Percentiles rank a stretch among this genome's conserved stretches.
Evolutionary conservation across 768 basidiomycete genomes (phyloP).

Genomic region (Lactifluus hygrophoroides): DNA sequence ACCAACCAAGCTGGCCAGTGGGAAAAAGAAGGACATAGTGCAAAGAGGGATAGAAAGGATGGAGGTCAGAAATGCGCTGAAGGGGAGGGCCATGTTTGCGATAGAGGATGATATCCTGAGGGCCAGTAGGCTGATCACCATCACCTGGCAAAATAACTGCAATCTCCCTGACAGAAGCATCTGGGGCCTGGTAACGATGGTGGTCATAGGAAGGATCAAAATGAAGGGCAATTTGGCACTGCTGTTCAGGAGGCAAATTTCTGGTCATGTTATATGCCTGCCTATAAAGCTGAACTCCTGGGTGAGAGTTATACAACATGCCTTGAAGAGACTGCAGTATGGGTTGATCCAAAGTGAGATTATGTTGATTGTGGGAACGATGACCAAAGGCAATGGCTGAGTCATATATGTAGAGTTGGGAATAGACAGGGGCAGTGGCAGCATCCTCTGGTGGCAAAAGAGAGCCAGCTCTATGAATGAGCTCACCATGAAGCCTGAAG

Average conservation of each 20-base stretch:
- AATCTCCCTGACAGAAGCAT: not conserved
- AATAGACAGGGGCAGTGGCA: not conserved
- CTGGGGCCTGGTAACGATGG: not conserved
- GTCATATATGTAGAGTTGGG: not conserved
- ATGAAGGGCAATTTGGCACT: conserved; percentile 21
- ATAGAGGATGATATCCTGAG: not conserved
- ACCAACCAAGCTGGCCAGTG: conserved; percentile 2
- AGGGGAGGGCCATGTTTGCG: not conserved
- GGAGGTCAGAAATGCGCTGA: not conserved
- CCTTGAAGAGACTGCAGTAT: too few relatives aligned
- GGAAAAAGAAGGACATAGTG: conserved; percentile 2
- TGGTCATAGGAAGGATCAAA: not conserved
- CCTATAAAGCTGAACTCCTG: not conserved
- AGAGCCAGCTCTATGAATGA: not conserved
- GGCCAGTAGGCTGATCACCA: not conserved
- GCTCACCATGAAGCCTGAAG: not conserved
- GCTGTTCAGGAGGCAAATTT: not conserved
- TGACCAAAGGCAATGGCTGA: not conserved
- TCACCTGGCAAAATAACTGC: not conserved
- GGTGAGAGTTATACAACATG: not conserved
- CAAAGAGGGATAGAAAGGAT: not conserved
- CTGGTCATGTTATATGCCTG: not conserved
- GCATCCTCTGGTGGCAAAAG: not conserved
- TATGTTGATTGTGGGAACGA: not conserved
- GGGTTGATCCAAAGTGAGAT: not conserved